Percentiles rank a stretch among this genome's conserved stretches.
Evolutionary conservation across 345 rosid genomes (phyloP).

Genomic region (Populus euphratica): DNA sequence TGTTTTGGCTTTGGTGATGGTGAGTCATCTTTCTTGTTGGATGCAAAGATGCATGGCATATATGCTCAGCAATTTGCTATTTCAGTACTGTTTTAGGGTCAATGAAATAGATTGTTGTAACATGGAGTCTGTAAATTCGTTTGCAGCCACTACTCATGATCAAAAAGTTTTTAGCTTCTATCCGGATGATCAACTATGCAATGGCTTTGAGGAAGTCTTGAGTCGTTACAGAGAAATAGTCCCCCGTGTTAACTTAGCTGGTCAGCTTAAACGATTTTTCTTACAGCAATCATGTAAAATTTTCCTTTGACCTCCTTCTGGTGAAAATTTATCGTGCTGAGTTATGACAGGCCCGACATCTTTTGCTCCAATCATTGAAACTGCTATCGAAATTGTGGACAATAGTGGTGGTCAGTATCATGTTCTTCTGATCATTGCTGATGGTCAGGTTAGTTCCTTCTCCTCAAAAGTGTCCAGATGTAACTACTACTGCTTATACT

Average conservation of each 20-base stretch:
- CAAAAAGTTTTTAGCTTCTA: conserved; percentile 26
- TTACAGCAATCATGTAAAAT: background rate
- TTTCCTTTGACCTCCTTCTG: background rate
- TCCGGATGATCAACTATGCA: conserved; percentile 17
- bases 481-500: background rate
- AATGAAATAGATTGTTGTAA: background rate
- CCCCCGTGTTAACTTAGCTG: conserved; percentile 19
- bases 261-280: background rate
- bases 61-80: background rate
- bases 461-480: background rate
- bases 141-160: conserved; percentile 26
- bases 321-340: background rate
- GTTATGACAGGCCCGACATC: conserved; percentile 23
- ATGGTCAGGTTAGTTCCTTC: conserved; percentile 21
- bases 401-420: conserved; percentile 27
- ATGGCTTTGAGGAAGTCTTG: conserved; percentile 25
- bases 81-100: background rate
- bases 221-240: conserved; percentile 24
- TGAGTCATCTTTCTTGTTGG: background rate
- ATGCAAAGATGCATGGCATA: background rate
- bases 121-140: background rate
- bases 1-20: conserved; percentile 32
- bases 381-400: conserved; percentile 17
- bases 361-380: conserved; percentile 27
- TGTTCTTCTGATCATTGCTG: conserved; percentile 22